Evolutionary conservation across 768 basidiomycete species (phyloP), one percentile per base, ranked within the genome.

Genomic region (Sporobolomyces roseus): DNA sequence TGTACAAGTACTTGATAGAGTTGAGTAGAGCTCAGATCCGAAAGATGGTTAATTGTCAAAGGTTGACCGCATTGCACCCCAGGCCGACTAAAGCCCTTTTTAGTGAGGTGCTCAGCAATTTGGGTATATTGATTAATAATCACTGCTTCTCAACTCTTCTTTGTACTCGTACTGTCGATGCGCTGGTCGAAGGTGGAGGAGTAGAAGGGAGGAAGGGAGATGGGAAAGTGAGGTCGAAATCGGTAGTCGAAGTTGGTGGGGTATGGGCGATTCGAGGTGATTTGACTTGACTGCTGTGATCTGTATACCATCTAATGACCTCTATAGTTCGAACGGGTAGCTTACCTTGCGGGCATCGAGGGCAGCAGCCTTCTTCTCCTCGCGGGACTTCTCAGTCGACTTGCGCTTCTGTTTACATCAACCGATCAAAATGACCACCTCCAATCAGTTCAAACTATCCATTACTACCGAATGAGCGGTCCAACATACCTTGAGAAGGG

Each of bases 341-440:
- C 80, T 78, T 71, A 81, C 81, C 80, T 81, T 80, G 74, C 78
- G 75, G 69, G 79, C 79, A 77, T 82, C 79, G 55, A 77, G 77
- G 65, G 80, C 79, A 63, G 78, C 78, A 46, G 77, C 76, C 70
- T 79, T 76, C 78, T 81, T 81, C 75, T 80, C 80, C 79, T 82
- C 80, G 62, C 79, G 77, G 65, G 78, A 77, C 77, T 81, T 79
- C 74, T 81, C 80, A 71, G 77, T 80, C 63, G 79, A 77, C 77
- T 80, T 78, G 72, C 81, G 74, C 80, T 81, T 81, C 79, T 81
- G 54, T 0, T 49, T 33, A 13, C 38, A 5, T 19, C 13, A 32
- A 48, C 10, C 32, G 25, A 4, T 23, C 1, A 8, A 46, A 6
- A 48, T 8, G 43, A 29, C 58, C 29, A 45, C n/a, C n/a, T n/a